phyloP scores from a whole-genome alignment of 805 yeast species.

The Barnettozyma salicaria region DNA sequence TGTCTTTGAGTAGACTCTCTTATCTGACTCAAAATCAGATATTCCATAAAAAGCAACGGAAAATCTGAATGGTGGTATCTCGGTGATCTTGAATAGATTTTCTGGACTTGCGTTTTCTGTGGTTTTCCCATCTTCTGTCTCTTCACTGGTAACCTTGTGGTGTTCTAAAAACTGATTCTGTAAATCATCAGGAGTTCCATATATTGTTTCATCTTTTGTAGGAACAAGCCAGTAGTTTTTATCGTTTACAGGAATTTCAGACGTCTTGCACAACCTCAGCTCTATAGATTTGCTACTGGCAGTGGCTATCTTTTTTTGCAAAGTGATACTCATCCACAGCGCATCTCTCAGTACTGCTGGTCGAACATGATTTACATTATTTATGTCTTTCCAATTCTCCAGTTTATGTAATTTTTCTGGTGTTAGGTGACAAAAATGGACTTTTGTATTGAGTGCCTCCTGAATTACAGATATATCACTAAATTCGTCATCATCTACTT shows the following conservation, averaged over 20 bases:
- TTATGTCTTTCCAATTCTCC: slow-evolving; percentile 33
- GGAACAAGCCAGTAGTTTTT: slow-evolving; percentile 37
- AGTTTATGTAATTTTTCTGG: slow-evolving; percentile 41
- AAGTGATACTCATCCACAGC: slow-evolving; percentile 41
- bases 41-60: slow-evolving; percentile 46
- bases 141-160: slow-evolving; percentile 14
- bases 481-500: slow-evolving; percentile 8
- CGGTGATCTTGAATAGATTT: slow-evolving; percentile 31
- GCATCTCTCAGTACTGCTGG: slow-evolving; percentile 39
- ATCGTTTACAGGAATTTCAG: slow-evolving; percentile 28
- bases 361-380: slow-evolving; percentile 35
- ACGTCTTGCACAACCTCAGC: slow-evolving; percentile 26
- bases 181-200: slow-evolving; percentile 38
- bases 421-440: slow-evolving; percentile 43
- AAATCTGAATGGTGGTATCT: slow-evolving; percentile 49
- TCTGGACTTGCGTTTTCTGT: slow-evolving; percentile 15
- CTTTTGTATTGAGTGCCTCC: slow-evolving; percentile 34
- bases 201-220: slow-evolving; percentile 40
- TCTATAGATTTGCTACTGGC: slow-evolving; percentile 24
- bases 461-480: slow-evolving; percentile 23
- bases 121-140: slow-evolving; percentile 17
- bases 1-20: slow-evolving; percentile 44
- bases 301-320: slow-evolving; percentile 36
- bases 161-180: slow-evolving; percentile 26
- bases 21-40: slow-evolving; percentile 38